phyloP scores from a whole-genome alignment of 768 basidiomycete genomes.

The Ephemerocybe angulata region DNA sequence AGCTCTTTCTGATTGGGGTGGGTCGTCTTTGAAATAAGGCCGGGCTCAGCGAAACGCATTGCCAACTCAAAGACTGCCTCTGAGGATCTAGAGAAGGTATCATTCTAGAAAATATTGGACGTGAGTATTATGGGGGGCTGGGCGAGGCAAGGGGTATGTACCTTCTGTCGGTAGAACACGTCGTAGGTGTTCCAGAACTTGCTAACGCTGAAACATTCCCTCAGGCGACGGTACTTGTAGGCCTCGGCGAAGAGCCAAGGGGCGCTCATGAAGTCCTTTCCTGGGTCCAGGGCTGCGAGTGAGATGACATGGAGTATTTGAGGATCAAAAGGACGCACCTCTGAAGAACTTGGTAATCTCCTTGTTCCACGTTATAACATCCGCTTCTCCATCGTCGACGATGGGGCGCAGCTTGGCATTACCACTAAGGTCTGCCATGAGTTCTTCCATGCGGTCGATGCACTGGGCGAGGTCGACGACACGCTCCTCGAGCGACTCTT shows the following conservation, averaged over 20 bases:
- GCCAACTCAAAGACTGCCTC: slow-evolving; percentile 95
- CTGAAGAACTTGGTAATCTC: slow-evolving; percentile 94
- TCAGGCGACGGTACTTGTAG: slow-evolving; percentile 87
- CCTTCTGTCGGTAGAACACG: slow-evolving; percentile 94
- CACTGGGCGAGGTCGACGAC: slow-evolving; percentile 82
- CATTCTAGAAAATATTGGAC: slow-evolving; percentile 52
- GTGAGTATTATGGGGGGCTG: neutral
- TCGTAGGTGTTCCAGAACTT: slow-evolving; percentile 90
- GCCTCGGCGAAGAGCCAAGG: slow-evolving; percentile 97
- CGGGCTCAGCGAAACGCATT: slow-evolving; percentile 85
- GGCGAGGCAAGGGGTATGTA: slow-evolving; percentile 18
- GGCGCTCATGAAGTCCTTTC: slow-evolving; percentile 92
- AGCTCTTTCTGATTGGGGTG: slow-evolving; percentile 47
- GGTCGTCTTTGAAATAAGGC: slow-evolving; percentile 52
- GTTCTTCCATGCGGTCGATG: slow-evolving; percentile 84
- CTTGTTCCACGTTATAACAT: slow-evolving; percentile 95
- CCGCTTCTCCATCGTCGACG: slow-evolving; percentile 86
- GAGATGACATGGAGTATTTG: neutral
- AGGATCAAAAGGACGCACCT: slow-evolving; percentile 37
- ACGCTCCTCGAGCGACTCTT: slow-evolving; percentile 75
- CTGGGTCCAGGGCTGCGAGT: slow-evolving; percentile 29
- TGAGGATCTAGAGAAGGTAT: slow-evolving; percentile 89
- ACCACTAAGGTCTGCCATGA: slow-evolving; percentile 83
- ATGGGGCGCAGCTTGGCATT: slow-evolving; percentile 85
- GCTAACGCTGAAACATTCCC: slow-evolving; percentile 90